These are phyloP conservation scores for Aegilops bicornis DNA, from an alignment of 176 grass and related monocot genomes.

Conservation along the genomic window DNA sequence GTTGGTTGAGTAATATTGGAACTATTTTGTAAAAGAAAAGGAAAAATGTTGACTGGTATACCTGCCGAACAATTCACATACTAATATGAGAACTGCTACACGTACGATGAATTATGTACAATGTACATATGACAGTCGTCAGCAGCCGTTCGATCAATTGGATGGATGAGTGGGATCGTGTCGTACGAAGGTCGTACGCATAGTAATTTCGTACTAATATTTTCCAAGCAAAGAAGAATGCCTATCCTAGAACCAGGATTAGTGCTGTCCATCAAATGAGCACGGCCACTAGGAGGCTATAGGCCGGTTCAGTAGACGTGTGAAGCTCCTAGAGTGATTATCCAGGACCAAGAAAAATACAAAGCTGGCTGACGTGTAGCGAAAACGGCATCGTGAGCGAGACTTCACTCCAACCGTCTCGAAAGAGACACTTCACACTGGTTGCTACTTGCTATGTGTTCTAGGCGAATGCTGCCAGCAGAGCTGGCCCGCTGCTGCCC, in stretches of 20 bases:
- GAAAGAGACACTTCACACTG: neutral
- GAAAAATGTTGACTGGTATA: no score
- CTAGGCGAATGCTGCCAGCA: neutral
- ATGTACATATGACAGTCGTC: no score
- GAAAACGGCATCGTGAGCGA: conserved; percentile 17
- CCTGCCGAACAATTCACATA: no score
- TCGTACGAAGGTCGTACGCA: no score
- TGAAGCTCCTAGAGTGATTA: neutral
- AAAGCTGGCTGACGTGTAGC: neutral
- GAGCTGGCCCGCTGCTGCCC: neutral
- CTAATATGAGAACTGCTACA: no score
- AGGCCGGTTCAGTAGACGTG: neutral
- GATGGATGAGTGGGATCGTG: no score
- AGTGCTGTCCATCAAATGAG: neutral
- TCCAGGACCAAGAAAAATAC: conserved; percentile 1
- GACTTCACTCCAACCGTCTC: conserved; percentile 14
- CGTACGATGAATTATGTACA: no score
- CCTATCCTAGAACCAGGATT: neutral
- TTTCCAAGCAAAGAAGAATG: neutral
- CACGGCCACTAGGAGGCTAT: neutral
- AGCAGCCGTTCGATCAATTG: no score
- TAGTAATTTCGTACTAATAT: no score
- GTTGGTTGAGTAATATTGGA: no score
- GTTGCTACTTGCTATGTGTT: neutral
- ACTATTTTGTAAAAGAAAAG: no score